These are phyloP conservation scores for Beauveria sp. DNA, from an alignment of 2,329 filamentous ascomycete genomes.

Conservation along the genomic window DNA sequence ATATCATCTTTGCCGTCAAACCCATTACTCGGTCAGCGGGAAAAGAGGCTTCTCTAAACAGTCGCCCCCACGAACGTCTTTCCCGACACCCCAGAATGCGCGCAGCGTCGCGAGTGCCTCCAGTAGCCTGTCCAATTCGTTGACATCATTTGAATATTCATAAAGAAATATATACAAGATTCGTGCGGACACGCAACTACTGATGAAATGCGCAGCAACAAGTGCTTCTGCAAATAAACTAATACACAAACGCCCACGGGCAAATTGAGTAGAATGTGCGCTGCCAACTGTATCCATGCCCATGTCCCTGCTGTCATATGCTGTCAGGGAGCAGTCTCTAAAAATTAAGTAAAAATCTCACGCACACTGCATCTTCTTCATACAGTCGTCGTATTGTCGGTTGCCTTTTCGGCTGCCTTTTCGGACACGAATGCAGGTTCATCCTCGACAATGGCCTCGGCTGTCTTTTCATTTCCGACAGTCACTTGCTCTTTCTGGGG, in stretches of 20 bases:
- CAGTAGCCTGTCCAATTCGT: not conserved
- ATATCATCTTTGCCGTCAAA: no score
- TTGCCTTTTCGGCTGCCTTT: not conserved
- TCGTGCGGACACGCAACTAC: not conserved
- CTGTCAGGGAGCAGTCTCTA: not conserved
- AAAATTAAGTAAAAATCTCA: not conserved
- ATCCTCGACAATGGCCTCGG: not conserved
- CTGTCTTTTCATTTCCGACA: not conserved
- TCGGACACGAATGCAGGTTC: not conserved
- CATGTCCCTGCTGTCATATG: not conserved
- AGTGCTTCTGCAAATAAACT: not conserved
- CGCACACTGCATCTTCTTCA: not conserved
- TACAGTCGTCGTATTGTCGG: not conserved
- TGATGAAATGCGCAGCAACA: not conserved
- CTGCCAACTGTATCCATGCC: not conserved
- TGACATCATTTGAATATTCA: not conserved
- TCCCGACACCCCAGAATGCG: not conserved
- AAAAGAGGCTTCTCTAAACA: not conserved
- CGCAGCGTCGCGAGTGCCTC: not conserved
- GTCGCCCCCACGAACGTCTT: not conserved
- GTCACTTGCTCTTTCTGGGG: not conserved
- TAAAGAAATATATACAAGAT: not conserved
- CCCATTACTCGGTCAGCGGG: not conserved
- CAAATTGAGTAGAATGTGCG: not conserved
- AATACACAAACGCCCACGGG: conserved; percentile 3